Conservation (phyloP, 768 basidiomycete species). For the Phylloporus scabripes region DNA sequence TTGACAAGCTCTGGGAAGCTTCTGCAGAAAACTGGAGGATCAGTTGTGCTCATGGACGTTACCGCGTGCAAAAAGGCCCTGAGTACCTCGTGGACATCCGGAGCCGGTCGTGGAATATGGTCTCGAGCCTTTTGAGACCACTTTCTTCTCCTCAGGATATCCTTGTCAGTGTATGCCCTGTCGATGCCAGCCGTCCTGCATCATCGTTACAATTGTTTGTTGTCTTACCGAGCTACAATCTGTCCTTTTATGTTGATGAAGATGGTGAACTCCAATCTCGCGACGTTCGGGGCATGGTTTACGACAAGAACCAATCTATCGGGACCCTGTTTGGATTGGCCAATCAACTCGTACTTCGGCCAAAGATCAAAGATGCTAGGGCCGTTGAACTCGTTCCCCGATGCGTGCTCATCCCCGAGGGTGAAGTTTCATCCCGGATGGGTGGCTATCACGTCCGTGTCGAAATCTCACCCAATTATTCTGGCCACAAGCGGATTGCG, state of each 20-base stretch:
- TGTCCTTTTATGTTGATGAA: conserved; percentile 37
- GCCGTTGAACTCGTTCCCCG: background rate
- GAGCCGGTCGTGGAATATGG: conserved; percentile 25
- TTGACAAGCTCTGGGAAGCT: conserved; percentile 19
- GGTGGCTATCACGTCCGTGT: conserved; percentile 11
- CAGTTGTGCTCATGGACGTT: conserved; percentile 1
- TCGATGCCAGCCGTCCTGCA: background rate
- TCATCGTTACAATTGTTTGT: conserved; percentile 19
- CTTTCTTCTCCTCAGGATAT: conserved; percentile 21
- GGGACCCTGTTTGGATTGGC: conserved; percentile 42
- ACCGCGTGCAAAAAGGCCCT: conserved; percentile 4
- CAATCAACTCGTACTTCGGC: conserved; percentile 37
- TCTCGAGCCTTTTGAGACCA: conserved; percentile 18
- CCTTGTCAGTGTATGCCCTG: conserved; percentile 10
- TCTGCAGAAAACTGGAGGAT: conserved; percentile 27
- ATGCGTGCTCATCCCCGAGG: conserved; percentile 37
- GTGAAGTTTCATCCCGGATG: conserved; percentile 28
- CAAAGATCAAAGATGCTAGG: conserved; percentile 4
- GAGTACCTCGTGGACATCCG: conserved; percentile 23
- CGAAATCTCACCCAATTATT: conserved; percentile 1
- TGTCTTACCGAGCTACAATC: conserved; percentile 34
- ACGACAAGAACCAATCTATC: conserved; percentile 36
- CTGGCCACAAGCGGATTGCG: background rate
- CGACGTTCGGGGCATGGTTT: conserved; percentile 37
- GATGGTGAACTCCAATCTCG: conserved; percentile 33